Conservation (phyloP, 176 grass and related monocot genomes). For the Raddia distichophylla region DNA sequence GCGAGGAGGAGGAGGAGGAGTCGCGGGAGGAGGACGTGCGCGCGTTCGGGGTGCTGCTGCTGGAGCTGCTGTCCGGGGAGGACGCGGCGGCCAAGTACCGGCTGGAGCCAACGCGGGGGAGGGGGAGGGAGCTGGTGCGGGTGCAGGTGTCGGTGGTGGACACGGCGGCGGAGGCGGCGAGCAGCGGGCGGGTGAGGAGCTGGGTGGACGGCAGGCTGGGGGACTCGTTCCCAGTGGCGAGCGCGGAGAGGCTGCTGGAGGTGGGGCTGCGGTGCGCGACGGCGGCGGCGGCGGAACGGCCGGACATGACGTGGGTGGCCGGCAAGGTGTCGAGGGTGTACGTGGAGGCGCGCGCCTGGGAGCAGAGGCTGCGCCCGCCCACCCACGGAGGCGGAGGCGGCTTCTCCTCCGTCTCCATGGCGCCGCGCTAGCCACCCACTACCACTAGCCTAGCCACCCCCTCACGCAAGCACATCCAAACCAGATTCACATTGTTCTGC, state of each 20-base stretch:
- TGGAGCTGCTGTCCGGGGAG: slow-evolving; percentile 65
- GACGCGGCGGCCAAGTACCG: slow-evolving; percentile 50
- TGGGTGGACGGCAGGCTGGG: slow-evolving; percentile 67
- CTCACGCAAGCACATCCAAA: no score
- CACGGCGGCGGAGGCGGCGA: slow-evolving; percentile 47
- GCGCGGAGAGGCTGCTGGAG: slow-evolving; percentile 52
- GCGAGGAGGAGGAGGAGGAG: slow-evolving; percentile 9
- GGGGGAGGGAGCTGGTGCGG: slow-evolving; percentile 39
- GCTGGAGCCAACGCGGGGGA: slow-evolving; percentile 39
- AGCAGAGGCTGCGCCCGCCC: slow-evolving; percentile 46
- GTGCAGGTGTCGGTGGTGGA: slow-evolving; percentile 57
- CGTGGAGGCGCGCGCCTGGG: slow-evolving; percentile 59
- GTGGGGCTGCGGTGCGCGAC: slow-evolving; percentile 62
- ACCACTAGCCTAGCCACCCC: no score
- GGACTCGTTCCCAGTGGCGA: slow-evolving; percentile 73
- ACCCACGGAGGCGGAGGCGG: slow-evolving; percentile 2
- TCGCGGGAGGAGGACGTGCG: slow-evolving; percentile 56
- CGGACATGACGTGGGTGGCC: slow-evolving; percentile 71
- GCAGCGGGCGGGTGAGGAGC: slow-evolving; percentile 39
- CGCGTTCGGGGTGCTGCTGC: slow-evolving; percentile 66
- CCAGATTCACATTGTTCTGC: no score
- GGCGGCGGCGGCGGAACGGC: slow-evolving; percentile 19
- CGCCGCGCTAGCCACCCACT: slow-evolving; percentile 20
- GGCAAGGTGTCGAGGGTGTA: slow-evolving; percentile 74
- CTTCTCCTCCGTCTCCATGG: slow-evolving; percentile 48